Conservation (phyloP, 2,329 filamentous ascomycete species). For the Amesomyces nigricolor region DNA sequence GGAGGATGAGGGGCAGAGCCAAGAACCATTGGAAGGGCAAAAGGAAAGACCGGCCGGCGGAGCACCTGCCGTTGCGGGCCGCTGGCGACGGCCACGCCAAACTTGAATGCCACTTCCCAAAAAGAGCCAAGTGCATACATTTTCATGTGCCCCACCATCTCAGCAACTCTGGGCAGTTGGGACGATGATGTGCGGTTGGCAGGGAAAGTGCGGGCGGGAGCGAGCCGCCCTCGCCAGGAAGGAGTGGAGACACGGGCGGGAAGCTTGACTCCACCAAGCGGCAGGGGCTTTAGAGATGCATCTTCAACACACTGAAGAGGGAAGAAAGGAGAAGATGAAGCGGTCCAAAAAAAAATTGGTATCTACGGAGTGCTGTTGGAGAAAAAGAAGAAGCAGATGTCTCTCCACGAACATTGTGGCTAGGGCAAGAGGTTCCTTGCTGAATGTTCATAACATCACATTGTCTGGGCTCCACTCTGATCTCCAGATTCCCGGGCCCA, state of each 20-base stretch:
- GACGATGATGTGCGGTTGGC: background rate
- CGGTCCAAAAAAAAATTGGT: too few relatives aligned
- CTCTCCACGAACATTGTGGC: too few relatives aligned
- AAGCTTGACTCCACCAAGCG: too few relatives aligned
- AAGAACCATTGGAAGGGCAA: background rate
- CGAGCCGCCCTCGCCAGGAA: background rate
- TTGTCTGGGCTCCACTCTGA: too few relatives aligned
- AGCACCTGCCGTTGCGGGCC: slow-evolving; percentile 5
- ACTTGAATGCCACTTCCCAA: slow-evolving; percentile 13
- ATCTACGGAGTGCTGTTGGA: too few relatives aligned
- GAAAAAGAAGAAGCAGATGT: too few relatives aligned
- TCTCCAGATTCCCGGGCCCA: too few relatives aligned
- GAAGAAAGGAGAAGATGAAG: too few relatives aligned
- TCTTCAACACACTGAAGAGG: too few relatives aligned
- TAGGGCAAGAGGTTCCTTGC: too few relatives aligned
- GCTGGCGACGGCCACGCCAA: slow-evolving; percentile 5
- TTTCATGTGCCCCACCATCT: slow-evolving; percentile 5
- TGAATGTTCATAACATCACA: too few relatives aligned
- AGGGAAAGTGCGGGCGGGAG: background rate
- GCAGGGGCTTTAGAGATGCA: too few relatives aligned
- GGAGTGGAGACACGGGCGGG: background rate
- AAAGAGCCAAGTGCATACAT: slow-evolving; percentile 16
- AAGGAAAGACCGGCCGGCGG: background rate
- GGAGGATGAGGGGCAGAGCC: background rate
- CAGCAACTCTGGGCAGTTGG: slow-evolving; percentile 1